Base-by-base conservation (phyloP, 2,329 filamentous ascomycete genomes). In the Neocatenulostroma microsporum region DNA sequence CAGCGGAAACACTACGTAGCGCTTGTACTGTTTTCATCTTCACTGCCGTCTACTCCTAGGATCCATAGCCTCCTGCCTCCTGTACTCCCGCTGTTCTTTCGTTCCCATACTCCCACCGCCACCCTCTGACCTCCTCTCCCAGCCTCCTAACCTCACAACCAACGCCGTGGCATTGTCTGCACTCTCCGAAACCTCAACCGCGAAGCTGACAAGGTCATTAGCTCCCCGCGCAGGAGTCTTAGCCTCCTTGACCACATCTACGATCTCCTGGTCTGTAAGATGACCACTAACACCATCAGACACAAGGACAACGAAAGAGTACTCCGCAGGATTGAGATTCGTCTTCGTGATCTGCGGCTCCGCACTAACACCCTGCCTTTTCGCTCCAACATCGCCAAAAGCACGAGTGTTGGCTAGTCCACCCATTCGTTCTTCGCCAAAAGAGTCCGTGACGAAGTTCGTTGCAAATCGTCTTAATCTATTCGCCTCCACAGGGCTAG, bases 401-500 rank as follows among this genome's bases (percentile, higher is more conserved):
- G 91, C 75, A 20, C 91, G 83, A 21, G 85, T 93, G 64, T 98
- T 98, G 49, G 91, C 91, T 0, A 98, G 73, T 0, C 91, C 89
- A 11, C 80, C 80, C 61, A 98, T 91, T 49, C 91, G 86, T 63
- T 96, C 88, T 64, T 98, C 91, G 55, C 91, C 91, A 60, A 98
- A 98, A 21, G 85, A 93, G 63, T 98, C 91, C 0, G 89, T 91
- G 13, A 94, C 82, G 57, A 96, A 89, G 3, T 82, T 81, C 20
- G 83, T 77, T 2, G 87, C 84, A 57, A 88, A 96, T 32, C 88
- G 80, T 29, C 88, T 82, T 17, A 98, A 73, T 6, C 91, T 78
- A 27, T 78, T 80, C 8, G 82, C 80, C 67, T 98, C 91, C 37
- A 79, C 71, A 0, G 91, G 91, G 4, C 83, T 78, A n/a, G 80